These are phyloP conservation scores for Hypsizygus marmoreus DNA, from an alignment of 768 basidiomycete genomes.

Conservation along the genomic window DNA sequence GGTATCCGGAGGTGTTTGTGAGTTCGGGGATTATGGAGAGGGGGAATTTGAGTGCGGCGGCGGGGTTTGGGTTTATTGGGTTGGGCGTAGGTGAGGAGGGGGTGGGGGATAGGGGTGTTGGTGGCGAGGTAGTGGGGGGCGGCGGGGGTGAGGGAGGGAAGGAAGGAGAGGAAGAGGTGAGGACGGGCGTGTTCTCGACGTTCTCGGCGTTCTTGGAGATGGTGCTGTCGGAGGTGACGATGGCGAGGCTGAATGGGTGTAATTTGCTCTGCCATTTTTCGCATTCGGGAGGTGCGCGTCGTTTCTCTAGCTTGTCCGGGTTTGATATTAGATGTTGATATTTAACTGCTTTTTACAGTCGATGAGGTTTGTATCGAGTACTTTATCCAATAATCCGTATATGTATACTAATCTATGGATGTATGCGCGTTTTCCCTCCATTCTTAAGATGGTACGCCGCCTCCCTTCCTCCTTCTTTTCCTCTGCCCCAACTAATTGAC, in stretches of 20 bases:
- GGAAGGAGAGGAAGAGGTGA: slow-evolving; percentile 72
- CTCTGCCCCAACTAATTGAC: not conserved
- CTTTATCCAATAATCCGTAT: not conserved
- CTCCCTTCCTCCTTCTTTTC: not conserved
- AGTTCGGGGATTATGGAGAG: slow-evolving; percentile 89
- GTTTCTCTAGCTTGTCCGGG: slow-evolving; percentile 8
- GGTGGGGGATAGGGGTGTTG: too few relatives aligned
- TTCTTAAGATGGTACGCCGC: slow-evolving; percentile 30
- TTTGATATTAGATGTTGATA: slow-evolving; percentile 1
- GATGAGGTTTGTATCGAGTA: slow-evolving; percentile 50
- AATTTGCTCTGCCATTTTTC: slow-evolving; percentile 90
- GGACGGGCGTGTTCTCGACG: slow-evolving; percentile 87
- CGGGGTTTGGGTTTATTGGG: slow-evolving; percentile 89
- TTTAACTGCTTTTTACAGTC: slow-evolving; percentile 37
- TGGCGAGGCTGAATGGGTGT: slow-evolving; percentile 90
- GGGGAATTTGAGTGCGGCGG: slow-evolving; percentile 81
- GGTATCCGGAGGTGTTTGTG: slow-evolving; percentile 86
- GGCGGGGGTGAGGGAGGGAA: too few relatives aligned
- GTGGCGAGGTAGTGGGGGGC: too few relatives aligned
- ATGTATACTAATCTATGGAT: slow-evolving; percentile 1
- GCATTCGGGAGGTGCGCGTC: slow-evolving; percentile 80
- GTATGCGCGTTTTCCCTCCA: not conserved
- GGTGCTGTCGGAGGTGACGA: slow-evolving; percentile 86
- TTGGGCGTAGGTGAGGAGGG: too few relatives aligned
- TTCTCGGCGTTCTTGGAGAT: slow-evolving; percentile 94